phyloP scores from a whole-genome alignment of 768 basidiomycete genomes.

The Dentipellis fragilis region DNA sequence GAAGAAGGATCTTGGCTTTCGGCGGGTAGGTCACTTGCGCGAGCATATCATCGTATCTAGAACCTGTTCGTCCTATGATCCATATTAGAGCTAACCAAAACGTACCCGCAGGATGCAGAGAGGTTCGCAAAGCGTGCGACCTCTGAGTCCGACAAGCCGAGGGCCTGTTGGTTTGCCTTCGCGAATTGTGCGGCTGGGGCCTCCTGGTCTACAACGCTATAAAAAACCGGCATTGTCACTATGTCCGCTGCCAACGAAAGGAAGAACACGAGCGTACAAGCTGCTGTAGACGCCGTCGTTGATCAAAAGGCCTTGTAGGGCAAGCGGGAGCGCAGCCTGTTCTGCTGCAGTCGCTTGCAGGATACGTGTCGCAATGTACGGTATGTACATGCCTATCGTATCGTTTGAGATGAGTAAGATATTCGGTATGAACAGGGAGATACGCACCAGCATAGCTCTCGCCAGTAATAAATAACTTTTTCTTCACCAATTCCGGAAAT shows the following conservation, averaged over 20 bases:
- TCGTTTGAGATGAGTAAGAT: no score
- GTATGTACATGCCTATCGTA: slow-evolving; percentile 1
- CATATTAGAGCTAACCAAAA: background rate
- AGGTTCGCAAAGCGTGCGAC: background rate
- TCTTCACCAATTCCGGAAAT: slow-evolving; percentile 9
- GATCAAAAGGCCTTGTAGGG: slow-evolving; percentile 8
- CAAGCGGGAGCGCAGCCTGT: slow-evolving; percentile 4
- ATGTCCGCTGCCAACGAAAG: no score
- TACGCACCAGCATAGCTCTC: background rate
- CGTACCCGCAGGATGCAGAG: background rate
- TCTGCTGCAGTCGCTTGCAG: slow-evolving; percentile 5
- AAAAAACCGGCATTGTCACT: no score
- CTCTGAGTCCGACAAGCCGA: background rate
- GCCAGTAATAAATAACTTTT: background rate
- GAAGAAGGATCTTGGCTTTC: background rate
- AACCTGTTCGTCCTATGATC: no score
- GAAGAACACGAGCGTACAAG: background rate
- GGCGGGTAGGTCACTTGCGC: background rate
- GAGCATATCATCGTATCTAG: background rate
- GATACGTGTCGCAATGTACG: slow-evolving; percentile 10
- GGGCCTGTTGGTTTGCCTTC: background rate
- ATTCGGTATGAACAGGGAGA: no score
- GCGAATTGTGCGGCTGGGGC: background rate
- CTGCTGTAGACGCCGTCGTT: slow-evolving; percentile 10
- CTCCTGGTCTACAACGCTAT: background rate